These are phyloP conservation scores for Puccinia polysora DNA, from an alignment of 1,284 basidiomycete species.

Conservation along the genomic window DNA sequence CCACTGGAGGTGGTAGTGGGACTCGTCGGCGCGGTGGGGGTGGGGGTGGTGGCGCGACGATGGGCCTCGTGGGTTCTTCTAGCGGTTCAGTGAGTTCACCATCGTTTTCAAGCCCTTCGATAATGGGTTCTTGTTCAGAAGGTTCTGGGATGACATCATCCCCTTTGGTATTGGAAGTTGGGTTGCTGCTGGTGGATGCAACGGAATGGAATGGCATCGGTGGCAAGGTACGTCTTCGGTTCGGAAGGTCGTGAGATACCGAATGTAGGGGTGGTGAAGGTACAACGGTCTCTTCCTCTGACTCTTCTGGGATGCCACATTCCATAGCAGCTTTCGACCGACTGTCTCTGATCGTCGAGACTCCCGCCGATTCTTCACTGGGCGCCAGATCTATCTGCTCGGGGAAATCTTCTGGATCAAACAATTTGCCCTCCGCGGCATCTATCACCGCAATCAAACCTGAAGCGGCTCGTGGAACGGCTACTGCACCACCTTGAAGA, in stretches of 20 bases:
- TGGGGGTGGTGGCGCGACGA: too few species aligned
- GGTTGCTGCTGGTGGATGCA: too few species aligned
- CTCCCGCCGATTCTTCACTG: constrained; percentile 23
- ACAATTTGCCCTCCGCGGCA: constrained; percentile 22
- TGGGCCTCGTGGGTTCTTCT: too few species aligned
- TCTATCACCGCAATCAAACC: constrained; percentile 33
- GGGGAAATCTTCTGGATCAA: constrained; percentile 32
- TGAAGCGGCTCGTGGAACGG: constrained; percentile 24
- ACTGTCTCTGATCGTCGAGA: constrained; percentile 24
- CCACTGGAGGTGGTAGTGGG: too few species aligned
- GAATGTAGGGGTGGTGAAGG: background rate
- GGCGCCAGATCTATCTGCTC: constrained; percentile 30
- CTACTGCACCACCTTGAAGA: constrained; percentile 31
- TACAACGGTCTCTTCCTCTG: background rate
- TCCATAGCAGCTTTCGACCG: constrained; percentile 5
- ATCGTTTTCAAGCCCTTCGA: too few species aligned
- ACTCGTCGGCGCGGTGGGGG: too few species aligned
- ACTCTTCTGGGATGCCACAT: background rate
- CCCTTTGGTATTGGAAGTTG: too few species aligned
- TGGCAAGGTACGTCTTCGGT: constrained; percentile 26
- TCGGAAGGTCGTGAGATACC: background rate
- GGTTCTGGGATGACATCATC: too few species aligned
- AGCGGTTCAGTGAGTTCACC: too few species aligned
- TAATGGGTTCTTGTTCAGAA: too few species aligned
- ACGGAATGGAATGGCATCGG: constrained; percentile 17